Evolutionary conservation across 768 basidiomycete genomes (phyloP).

Genomic region (Mycena rosella): DNA sequence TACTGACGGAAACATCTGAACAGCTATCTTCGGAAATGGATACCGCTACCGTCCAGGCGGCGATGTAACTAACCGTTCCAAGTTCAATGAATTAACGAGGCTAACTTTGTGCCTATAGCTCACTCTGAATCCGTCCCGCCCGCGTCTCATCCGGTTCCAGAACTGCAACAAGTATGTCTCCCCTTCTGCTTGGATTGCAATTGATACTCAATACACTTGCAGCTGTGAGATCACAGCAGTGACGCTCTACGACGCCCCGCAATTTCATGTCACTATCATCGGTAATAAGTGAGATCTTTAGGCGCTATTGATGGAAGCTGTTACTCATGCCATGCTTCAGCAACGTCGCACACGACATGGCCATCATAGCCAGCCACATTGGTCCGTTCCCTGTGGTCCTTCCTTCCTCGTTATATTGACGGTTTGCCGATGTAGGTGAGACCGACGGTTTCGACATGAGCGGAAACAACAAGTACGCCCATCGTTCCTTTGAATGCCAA

Average conservation of each 20-base stretch:
- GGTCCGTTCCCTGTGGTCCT: constrained; percentile 4
- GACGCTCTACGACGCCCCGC: constrained; percentile 39
- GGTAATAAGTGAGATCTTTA: constrained; percentile 25
- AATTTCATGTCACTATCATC: constrained; percentile 44
- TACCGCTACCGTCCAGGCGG: constrained; percentile 40
- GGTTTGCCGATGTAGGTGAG: constrained; percentile 30
- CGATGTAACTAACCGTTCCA: constrained; percentile 32
- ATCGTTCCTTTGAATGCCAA: no score
- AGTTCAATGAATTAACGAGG: neutral
- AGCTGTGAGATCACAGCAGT: constrained; percentile 39
- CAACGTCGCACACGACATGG: constrained; percentile 42
- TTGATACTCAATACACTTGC: neutral
- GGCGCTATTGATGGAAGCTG: neutral
- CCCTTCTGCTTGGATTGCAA: neutral
- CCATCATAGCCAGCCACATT: constrained; percentile 41
- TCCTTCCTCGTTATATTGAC: neutral
- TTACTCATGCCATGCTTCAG: constrained; percentile 12
- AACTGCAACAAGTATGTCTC: constrained; percentile 38
- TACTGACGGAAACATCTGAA: no score
- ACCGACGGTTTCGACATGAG: constrained; percentile 44
- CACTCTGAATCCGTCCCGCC: constrained; percentile 36
- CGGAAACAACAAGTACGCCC: constrained; percentile 41
- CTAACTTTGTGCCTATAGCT: constrained; percentile 25
- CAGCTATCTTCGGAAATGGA: neutral
- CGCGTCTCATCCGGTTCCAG: constrained; percentile 43